phyloP scores from a whole-genome alignment of 495 filamentous ascomycete genomes.

The Aspergillus nidulans region DNA sequence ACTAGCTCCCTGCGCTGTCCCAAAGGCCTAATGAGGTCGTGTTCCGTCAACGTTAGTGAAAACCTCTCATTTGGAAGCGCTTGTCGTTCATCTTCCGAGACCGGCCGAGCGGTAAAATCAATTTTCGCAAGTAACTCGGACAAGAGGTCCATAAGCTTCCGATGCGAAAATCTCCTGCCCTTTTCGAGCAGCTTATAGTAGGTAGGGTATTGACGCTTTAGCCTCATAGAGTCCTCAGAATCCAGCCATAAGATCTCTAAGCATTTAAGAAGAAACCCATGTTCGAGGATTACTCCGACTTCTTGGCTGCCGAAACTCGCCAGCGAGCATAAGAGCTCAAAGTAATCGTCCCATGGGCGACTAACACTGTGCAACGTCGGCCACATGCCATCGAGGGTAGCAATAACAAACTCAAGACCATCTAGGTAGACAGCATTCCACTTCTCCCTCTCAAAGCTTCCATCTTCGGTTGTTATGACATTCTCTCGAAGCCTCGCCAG shows the following conservation, averaged over 20 bases:
- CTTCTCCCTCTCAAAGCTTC: conserved; percentile 24
- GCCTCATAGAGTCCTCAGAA: conserved; percentile 43
- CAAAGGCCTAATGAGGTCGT: conserved; percentile 28
- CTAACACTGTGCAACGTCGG: conserved; percentile 48
- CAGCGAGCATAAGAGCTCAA: conserved; percentile 60
- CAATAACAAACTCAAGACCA: conserved; percentile 53
- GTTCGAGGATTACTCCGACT: conserved; percentile 49
- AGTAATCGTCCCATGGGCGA: conserved; percentile 78
- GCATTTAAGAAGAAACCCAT: conserved; percentile 51
- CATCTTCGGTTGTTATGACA: conserved; percentile 31
- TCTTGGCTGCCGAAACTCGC: conserved; percentile 53
- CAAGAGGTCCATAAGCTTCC: conserved; percentile 43
- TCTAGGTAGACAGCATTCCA: conserved; percentile 30
- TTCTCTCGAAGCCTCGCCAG: conserved; percentile 46
- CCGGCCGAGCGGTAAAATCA: conserved; percentile 33
- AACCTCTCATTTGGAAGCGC: conserved; percentile 25
- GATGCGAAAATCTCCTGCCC: conserved; percentile 43
- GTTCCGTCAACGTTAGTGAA: conserved; percentile 39
- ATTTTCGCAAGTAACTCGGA: conserved; percentile 35
- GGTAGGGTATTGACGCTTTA: conserved; percentile 46
- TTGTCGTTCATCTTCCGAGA: conserved; percentile 26
- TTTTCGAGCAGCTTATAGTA: conserved; percentile 57
- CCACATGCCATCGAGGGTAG: conserved; percentile 49
- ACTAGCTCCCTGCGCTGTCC: conserved; percentile 30
- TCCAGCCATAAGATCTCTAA: conserved; percentile 63